Evolutionary conservation across 331 rosid species (phyloP).

Genomic region (Telfairia occidentalis): DNA sequence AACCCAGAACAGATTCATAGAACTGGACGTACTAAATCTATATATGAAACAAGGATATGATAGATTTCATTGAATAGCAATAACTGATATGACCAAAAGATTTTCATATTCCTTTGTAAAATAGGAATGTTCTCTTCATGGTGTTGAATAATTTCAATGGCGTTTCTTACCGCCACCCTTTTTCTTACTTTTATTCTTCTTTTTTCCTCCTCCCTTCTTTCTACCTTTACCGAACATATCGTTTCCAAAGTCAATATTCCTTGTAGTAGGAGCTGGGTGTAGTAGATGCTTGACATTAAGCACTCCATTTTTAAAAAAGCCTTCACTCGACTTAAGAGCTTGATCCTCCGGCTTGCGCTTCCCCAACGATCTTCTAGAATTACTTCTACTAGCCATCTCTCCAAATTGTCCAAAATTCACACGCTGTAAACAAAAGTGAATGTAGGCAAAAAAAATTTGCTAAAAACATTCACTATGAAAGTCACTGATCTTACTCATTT

Average conservation of each 20-base stretch:
- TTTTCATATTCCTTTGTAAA: neutral
- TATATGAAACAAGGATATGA: neutral
- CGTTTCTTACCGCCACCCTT: conserved; percentile 42
- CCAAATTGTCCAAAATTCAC: conserved; percentile 50
- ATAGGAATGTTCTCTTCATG: neutral
- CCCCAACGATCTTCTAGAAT: conserved; percentile 28
- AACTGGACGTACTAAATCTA: neutral
- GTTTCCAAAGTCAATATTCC: conserved; percentile 15
- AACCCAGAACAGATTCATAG: neutral
- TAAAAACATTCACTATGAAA: neutral
- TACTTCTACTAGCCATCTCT: conserved; percentile 26
- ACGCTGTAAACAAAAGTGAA: conserved; percentile 23
- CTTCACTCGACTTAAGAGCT: conserved; percentile 53
- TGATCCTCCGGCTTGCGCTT: conserved; percentile 49
- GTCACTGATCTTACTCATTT: neutral
- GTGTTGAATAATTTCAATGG: conserved; percentile 16
- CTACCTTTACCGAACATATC: conserved; percentile 10
- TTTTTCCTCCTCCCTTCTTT: conserved; percentile 26
- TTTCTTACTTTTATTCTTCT: conserved; percentile 20
- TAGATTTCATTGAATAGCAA: neutral
- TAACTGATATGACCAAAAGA: neutral
- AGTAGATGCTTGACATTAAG: conserved; percentile 68
- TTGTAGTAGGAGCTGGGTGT: conserved; percentile 29
- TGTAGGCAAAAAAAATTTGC: neutral
- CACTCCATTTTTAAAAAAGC: conserved; percentile 60